These are phyloP conservation scores for Pelargonium fulgidum DNA, from an alignment of 441 rosid genomes.

Conservation along the genomic window DNA sequence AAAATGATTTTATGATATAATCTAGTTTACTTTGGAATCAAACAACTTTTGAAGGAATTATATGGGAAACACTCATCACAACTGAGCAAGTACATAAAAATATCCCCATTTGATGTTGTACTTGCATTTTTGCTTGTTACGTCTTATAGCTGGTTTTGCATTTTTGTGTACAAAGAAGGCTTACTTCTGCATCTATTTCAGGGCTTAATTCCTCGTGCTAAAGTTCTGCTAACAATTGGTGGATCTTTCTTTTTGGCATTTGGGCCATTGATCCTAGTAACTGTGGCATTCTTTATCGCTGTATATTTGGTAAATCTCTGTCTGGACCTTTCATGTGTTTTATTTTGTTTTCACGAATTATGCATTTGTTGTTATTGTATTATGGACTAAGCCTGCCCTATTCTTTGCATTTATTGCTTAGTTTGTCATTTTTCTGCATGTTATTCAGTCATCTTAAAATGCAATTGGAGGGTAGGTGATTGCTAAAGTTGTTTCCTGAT, in stretches of 20 bases:
- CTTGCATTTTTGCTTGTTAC: background rate
- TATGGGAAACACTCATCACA: background rate
- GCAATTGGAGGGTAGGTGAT: background rate
- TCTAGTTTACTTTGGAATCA: background rate
- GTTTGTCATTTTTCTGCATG: background rate
- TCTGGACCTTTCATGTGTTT: conserved; percentile 12
- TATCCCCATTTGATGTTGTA: background rate
- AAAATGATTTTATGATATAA: background rate
- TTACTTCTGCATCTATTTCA: conserved; percentile 29
- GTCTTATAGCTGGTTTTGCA: background rate
- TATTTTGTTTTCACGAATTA: background rate
- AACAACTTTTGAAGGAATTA: background rate
- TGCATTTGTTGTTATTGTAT: background rate
- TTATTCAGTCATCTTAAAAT: background rate
- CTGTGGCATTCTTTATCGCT: conserved; percentile 59
- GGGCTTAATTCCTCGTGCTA: conserved; percentile 94
- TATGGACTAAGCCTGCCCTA: background rate
- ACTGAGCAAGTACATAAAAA: background rate
- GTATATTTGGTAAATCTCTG: conserved; percentile 61
- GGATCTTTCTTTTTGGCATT: conserved; percentile 87
- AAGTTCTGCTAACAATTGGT: conserved; percentile 68
- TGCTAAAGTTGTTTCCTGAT: background rate
- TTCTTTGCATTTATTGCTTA: background rate
- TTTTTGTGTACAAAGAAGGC: background rate
- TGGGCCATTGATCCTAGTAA: conserved; percentile 76